Conservation (phyloP, 2,329 filamentous ascomycete species). For the Neocatenulostroma microsporum region DNA sequence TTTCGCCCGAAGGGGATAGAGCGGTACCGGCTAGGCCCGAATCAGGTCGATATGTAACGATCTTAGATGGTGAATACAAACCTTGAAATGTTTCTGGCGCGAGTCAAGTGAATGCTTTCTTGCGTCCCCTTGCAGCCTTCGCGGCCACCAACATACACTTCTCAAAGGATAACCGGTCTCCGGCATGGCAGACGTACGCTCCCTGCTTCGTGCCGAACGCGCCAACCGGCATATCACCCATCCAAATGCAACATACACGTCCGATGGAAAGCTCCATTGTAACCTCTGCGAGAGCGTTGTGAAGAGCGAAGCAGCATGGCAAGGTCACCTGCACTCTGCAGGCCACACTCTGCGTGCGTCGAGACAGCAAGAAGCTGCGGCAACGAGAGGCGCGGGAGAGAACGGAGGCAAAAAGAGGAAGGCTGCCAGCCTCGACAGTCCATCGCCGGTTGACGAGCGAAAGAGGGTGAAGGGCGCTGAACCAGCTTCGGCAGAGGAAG, state of each 20-base stretch:
- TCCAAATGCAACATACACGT: conserved; percentile 59
- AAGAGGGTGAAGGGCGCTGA: background rate
- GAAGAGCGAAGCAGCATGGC: conserved; percentile 61
- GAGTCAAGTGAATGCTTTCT: no score
- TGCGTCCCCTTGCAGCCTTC: no score
- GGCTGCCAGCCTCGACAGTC: conserved; percentile 24
- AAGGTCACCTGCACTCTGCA: conserved; percentile 50
- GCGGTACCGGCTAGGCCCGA: no score
- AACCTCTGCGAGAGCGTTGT: conserved; percentile 57
- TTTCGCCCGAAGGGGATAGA: no score
- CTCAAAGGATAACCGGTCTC: no score
- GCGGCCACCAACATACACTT: no score
- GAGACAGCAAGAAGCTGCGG: no score
- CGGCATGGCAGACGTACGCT: conserved; percentile 4
- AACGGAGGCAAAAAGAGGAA: conserved; percentile 47
- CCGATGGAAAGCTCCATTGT: conserved; percentile 60
- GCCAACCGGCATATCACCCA: conserved; percentile 61
- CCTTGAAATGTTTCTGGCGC: no score
- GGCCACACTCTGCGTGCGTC: conserved; percentile 36
- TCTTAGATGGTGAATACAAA: no score
- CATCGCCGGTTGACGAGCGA: conserved; percentile 11
- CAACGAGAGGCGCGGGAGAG: no score
- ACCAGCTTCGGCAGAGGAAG: conserved; percentile 11
- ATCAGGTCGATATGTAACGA: no score
- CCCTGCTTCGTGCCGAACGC: conserved; percentile 4